Base-by-base conservation (phyloP, 2,329 filamentous ascomycete genomes). In the Blastomyces parvus region DNA sequence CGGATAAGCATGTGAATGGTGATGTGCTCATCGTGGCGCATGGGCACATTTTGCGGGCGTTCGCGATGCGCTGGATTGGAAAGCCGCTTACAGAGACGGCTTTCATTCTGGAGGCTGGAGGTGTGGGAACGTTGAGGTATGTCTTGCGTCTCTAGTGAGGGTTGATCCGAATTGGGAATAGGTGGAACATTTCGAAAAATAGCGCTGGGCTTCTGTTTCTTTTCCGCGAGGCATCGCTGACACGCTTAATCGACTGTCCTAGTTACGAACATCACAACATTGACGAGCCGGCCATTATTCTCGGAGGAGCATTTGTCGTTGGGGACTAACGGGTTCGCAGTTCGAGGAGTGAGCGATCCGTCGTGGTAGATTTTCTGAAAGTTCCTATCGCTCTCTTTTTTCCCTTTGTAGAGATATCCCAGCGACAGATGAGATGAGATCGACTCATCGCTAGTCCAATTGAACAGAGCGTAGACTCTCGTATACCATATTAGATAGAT, bases 31-130 rank as follows among this genome's bases (percentile, higher is more conserved):
- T 96, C 59, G 90, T 97, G 6, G 92, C 90, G 27, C 92, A 97
- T 73, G 92, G 92, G 0, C 92, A 96, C 77, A 93, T 96, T 63
- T 78, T 97, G 61, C 82, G 92, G 19, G 90, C 90, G 0, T 91
- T 97, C 74, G 91, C 92, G 7, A 90, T 93, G 80, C 83, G 91
- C 40, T 97, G 92, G 92, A 83, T 87, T 0, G 85, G 86, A 0
- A 88, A 88, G 78, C 81, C 84, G 14, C 79, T 97, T 64, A 83
- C 85, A 62, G 87, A 91, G 59, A 91, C 90, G 48, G 84, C 86
- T 6, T 86, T 97, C 73, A 80, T 96, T 65, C 78, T 97, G n/a
- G 92, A 97, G 74, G 89, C 90, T 6, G 90, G 90, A n/a, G 90
- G 89, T 68, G 86, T 94, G 0, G 90, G 89, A 0, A 89, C 88